A percentile compares a stretch with the other conserved stretches of the same genome.
Conservation (phyloP, 345 rosid genomes). For the Iberis pinnata region DNA sequence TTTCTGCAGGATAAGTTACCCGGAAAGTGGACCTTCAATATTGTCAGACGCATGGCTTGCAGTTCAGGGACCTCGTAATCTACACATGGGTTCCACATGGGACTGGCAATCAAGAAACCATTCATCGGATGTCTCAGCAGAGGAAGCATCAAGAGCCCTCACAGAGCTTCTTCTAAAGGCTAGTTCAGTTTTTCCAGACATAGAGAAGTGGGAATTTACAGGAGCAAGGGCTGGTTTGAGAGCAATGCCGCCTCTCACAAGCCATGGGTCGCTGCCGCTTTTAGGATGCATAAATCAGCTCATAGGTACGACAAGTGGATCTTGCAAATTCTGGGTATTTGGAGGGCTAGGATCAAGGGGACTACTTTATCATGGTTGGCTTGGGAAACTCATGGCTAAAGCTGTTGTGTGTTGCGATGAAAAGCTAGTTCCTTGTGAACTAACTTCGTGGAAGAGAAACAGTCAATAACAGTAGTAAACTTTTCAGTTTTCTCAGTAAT, state of each 20-base stretch:
- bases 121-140: conserved; percentile 48
- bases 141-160: conserved; percentile 71
- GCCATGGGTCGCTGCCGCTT: conserved; percentile 76
- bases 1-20: conserved; percentile 55
- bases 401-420: conserved; percentile 63
- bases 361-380: conserved; percentile 72
- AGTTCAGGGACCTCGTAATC: conserved; percentile 51
- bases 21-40: conserved; percentile 59
- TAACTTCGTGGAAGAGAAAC: conserved; percentile 64
- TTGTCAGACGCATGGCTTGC: conserved; percentile 88
- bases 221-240: conserved; percentile 83
- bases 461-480: too few relatives aligned
- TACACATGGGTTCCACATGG: conserved; percentile 81
- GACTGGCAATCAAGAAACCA: conserved; percentile 79
- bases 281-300: conserved; percentile 58
- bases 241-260: conserved; percentile 82
- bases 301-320: conserved; percentile 28
- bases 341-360: conserved; percentile 93
- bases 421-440: conserved; percentile 49
- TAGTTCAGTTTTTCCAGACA: conserved; percentile 54
- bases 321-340: conserved; percentile 61
- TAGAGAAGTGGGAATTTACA: conserved; percentile 49
- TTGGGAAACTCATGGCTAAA: conserved; percentile 60
- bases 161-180: conserved; percentile 73
- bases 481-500: too few relatives aligned